Percentiles rank a stretch among this genome's conserved stretches.
These are phyloP conservation scores for Pseudonitzschia multiseries DNA, from an alignment of 108 stramenopile species.

Conservation along the genomic window DNA sequence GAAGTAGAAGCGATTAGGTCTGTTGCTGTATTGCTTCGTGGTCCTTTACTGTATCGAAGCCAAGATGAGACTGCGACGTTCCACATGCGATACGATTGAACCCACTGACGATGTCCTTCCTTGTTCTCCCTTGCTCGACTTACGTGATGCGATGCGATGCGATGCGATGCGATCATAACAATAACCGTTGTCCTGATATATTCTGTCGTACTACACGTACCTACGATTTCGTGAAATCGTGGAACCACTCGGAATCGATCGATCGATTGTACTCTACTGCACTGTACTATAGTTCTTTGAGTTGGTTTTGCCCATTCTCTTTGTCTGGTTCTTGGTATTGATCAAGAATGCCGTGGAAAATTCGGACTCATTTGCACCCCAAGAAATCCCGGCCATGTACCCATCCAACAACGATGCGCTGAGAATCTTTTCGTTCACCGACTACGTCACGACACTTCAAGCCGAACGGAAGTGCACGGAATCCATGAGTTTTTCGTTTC, in stretches of 20 bases:
- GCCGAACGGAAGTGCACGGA: conserved; percentile 52
- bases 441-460: conserved; percentile 70
- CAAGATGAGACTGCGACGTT: too few species aligned
- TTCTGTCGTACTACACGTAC: too few species aligned
- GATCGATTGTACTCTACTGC: not conserved
- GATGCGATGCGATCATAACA: too few species aligned
- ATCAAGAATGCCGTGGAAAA: conserved; percentile 60
- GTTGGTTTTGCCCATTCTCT: conserved; percentile 60
- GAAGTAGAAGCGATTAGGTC: too few species aligned
- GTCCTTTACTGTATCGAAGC: too few species aligned
- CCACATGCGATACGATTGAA: too few species aligned
- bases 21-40: too few species aligned
- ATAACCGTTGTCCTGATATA: too few species aligned
- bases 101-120: too few species aligned
- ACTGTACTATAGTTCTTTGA: conserved; percentile 49
- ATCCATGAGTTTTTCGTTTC: not conserved
- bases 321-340: conserved; percentile 56
- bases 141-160: too few species aligned
- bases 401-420: conserved; percentile 48
- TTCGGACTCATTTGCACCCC: conserved; percentile 39
- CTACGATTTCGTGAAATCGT: not conserved
- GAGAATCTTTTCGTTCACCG: conserved; percentile 52
- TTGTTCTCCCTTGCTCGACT: too few species aligned
- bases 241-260: too few species aligned
- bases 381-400: conserved; percentile 46